Evolutionary conservation across 306 rosid genomes (phyloP), one percentile per base, ranked within the genome.

Genomic region (Canavalia gladiata): DNA sequence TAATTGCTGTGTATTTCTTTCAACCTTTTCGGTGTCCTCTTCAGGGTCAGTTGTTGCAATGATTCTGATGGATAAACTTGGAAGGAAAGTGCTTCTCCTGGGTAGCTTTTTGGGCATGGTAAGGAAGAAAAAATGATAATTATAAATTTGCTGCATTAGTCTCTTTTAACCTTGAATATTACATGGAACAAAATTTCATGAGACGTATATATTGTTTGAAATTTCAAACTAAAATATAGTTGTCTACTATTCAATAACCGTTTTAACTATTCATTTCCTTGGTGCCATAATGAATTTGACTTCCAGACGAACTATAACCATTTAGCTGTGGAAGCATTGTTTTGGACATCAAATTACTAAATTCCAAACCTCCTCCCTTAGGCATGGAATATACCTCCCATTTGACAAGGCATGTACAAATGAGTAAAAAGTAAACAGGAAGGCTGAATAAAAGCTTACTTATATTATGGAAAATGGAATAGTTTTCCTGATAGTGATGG

Each of bases 51-150:
- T 90, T 43, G 35, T 87, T 80, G 92, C 97, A 73, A 93, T 89
- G 91, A 90, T 87, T 77, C 69, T 93, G 84, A 90, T 91, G 97
- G 97, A 93, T 89, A 93, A 93, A 88, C 93, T 93, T 77, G 97
- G 97, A 82, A 85, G 97, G 66, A 93, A 86, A 79, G 87, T 82
- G 65, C 97, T 90, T 82, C 94, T 93, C 81, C 79, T 93, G 51
- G 92, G 97, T 78, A 93, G 97, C 81, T 93, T 93, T 85, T 78
- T 88, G 39, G 93, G 97, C 87, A 93, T 93, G 97, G 97, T 93
- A 79, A 85, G 90, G 71, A 76, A 33, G 75, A 70, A 65, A 66
- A 70, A 65, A 66, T 55, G 72, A 67, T 73, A 83, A 84, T 43
- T 75, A 52, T 58, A 49, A 70, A 29, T 72, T 74, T 52, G 39